Percentiles rank a stretch among this genome's conserved stretches.
phyloP scores from a whole-genome alignment of 2,329 filamentous ascomycete species.

The Ceratocystis lukuohia region DNA sequence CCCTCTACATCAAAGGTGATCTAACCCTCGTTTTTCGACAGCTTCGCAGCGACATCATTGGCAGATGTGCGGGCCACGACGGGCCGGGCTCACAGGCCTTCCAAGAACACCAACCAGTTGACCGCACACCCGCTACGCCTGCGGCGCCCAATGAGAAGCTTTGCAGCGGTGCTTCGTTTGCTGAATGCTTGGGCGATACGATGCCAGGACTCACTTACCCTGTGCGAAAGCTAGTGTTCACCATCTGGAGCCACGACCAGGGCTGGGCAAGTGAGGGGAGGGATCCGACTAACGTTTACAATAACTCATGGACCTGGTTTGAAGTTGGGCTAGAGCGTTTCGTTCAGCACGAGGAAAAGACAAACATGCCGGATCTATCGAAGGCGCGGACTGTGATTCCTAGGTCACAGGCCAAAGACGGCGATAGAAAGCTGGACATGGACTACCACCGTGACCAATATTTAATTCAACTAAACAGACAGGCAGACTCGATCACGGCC shows the following conservation, averaged over 20 bases:
- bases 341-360: constrained; percentile 25
- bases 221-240: constrained; percentile 49
- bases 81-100: background rate
- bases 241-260: constrained; percentile 43
- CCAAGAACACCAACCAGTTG: background rate
- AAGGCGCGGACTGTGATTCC: constrained; percentile 30
- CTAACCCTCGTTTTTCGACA: constrained; percentile 22
- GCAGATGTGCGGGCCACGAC: background rate
- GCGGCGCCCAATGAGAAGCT: background rate
- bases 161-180: background rate
- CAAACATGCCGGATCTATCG: constrained; percentile 22
- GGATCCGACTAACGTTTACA: constrained; percentile 4
- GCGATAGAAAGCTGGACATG: constrained; percentile 28
- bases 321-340: constrained; percentile 47
- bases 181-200: constrained; percentile 17
- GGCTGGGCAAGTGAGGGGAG: constrained; percentile 35
- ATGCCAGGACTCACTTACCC: constrained; percentile 34
- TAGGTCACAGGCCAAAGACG: constrained; percentile 17
- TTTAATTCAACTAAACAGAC: constrained; percentile 37
- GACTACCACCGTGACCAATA: constrained; percentile 27
- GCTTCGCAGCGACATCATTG: constrained; percentile 27
- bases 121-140: background rate
- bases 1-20: background rate
- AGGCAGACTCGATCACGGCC: constrained; percentile 26
- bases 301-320: constrained; percentile 46